Conservation (phyloP, 192 early-diverging fungal genomes). For the Oehlia diaphana region DNA sequence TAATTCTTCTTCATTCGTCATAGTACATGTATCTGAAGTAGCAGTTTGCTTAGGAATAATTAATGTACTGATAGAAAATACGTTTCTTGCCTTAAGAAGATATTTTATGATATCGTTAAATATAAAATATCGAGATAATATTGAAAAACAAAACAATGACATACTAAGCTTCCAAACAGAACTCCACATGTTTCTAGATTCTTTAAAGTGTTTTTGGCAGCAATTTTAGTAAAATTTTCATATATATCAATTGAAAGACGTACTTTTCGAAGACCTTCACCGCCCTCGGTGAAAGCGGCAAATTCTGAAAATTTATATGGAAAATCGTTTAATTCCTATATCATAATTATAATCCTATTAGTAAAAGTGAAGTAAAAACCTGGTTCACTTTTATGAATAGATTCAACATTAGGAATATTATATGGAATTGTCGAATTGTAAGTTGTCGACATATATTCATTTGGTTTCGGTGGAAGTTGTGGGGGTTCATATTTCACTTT, state of each 20-base stretch:
- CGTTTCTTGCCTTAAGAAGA: constrained; percentile 49
- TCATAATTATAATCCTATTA: no score
- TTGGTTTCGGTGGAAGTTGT: constrained; percentile 4
- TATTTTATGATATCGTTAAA: background rate
- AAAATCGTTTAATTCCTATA: no score
- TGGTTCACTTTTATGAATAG: background rate
- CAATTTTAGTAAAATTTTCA: constrained; percentile 71
- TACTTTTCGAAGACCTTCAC: constrained; percentile 62
- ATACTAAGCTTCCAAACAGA: constrained; percentile 71
- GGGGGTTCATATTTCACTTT: constrained; percentile 11
- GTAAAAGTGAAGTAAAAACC: background rate
- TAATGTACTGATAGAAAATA: constrained; percentile 67
- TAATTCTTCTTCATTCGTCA: constrained; percentile 81
- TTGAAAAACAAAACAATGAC: background rate
- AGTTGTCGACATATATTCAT: background rate
- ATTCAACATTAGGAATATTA: background rate
- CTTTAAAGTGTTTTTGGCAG: constrained; percentile 64
- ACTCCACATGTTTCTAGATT: constrained; percentile 92
- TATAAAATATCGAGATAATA: background rate
- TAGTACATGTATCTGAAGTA: constrained; percentile 83
- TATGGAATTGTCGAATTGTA: no score
- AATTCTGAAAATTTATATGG: background rate
- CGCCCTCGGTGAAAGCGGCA: constrained; percentile 17
- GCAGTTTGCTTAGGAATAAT: constrained; percentile 89
- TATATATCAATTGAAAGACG: constrained; percentile 66